Percentiles rank a stretch among this genome's conserved stretches.
phyloP scores from a whole-genome alignment of 208 protist species.

The Angomonas ambiguus region DNA sequence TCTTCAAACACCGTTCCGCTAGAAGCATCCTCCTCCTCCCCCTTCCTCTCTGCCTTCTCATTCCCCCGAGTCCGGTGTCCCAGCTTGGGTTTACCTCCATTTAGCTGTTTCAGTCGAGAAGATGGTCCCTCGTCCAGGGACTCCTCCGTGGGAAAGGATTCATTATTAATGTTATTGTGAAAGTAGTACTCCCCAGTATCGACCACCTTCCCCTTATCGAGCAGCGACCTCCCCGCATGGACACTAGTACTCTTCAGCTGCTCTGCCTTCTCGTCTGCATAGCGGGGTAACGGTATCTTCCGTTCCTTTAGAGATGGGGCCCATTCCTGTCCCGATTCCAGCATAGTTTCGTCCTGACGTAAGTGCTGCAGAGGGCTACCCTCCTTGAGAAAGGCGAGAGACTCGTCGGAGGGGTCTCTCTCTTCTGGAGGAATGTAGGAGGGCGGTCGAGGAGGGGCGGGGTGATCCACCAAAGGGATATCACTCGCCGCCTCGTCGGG shows the following conservation, averaged over 20 bases:
- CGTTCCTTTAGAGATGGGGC: constrained; percentile 39
- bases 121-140: neutral
- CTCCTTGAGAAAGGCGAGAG: constrained; percentile 51
- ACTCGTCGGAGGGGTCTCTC: constrained; percentile 56
- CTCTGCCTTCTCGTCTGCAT: constrained; percentile 52
- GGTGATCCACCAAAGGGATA: constrained; percentile 25
- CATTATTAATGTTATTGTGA: neutral
- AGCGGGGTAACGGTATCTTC: constrained; percentile 7
- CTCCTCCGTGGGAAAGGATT: neutral
- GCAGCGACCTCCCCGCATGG: constrained; percentile 50
- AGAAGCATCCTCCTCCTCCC: neutral
- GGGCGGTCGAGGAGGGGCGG: constrained; percentile 49
- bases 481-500: neutral
- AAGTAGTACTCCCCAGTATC: constrained; percentile 39
- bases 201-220: constrained; percentile 24
- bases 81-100: neutral
- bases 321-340: constrained; percentile 25
- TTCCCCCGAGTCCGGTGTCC: neutral
- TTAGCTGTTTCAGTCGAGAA: neutral
- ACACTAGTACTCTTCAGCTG: constrained; percentile 67
- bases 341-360: constrained; percentile 9
- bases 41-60: neutral
- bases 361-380: constrained; percentile 28
- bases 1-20: constrained; percentile 15
- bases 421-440: constrained; percentile 70